phyloP scores from a whole-genome alignment of 768 basidiomycete genomes.

The Mycena kentingensis region DNA sequence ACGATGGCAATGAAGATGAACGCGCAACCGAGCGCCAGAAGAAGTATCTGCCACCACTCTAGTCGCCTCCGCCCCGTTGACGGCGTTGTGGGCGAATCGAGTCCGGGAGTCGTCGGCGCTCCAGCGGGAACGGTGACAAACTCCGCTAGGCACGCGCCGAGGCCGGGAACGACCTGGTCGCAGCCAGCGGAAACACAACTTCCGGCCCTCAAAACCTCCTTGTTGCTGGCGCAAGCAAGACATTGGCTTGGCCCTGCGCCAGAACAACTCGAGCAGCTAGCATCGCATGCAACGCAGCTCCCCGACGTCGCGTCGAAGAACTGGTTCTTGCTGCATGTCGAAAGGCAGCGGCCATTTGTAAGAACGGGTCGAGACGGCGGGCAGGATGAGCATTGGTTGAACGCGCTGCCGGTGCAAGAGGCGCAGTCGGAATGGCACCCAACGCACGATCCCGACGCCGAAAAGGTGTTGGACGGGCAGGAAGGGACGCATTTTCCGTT shows the following conservation, averaged over 20 bases:
- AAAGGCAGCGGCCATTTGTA: constrained; percentile 71
- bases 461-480: constrained; percentile 72
- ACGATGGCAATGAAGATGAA: constrained; percentile 73
- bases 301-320: constrained; percentile 68
- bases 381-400: constrained; percentile 78
- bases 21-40: constrained; percentile 80
- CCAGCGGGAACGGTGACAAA: constrained; percentile 55
- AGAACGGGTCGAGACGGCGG: constrained; percentile 69
- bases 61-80: constrained; percentile 38
- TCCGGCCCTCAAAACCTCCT: constrained; percentile 52
- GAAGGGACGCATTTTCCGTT: constrained; percentile 69
- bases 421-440: constrained; percentile 83
- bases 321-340: constrained; percentile 68
- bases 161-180: constrained; percentile 60
- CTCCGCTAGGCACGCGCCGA: constrained; percentile 78
- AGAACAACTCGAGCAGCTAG: constrained; percentile 65
- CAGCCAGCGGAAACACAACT: constrained; percentile 68
- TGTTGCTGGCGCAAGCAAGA: constrained; percentile 55
- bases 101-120: constrained; percentile 53
- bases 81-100: constrained; percentile 30
- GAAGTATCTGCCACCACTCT: constrained; percentile 82
- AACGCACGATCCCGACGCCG: constrained; percentile 64
- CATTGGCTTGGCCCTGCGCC: constrained; percentile 55
- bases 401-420: constrained; percentile 69
- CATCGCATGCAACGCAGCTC: constrained; percentile 68